A percentile compares a stretch with the other conserved stretches of the same genome.
Evolutionary conservation across 2,329 filamentous ascomycete genomes (phyloP).

Genomic region (Aspergillus pseudoterreus): DNA sequence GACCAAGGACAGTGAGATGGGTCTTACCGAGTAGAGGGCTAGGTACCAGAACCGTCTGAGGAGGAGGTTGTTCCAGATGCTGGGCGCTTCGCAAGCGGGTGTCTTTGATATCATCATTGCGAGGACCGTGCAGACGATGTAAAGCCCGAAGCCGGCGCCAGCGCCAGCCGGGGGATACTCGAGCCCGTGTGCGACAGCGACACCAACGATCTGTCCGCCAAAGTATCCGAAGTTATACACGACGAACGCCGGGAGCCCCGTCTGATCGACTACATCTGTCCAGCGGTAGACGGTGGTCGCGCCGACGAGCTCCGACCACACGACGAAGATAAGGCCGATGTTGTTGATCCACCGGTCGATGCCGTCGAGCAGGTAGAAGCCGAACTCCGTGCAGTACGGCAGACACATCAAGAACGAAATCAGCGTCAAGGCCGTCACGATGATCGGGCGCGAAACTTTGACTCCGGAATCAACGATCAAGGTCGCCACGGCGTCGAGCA

Average conservation of each 20-base stretch:
- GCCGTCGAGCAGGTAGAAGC: constrained; percentile 53
- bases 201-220: constrained; percentile 51
- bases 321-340: constrained; percentile 55
- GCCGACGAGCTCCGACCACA: constrained; percentile 53
- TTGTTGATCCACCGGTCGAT: constrained; percentile 57
- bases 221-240: constrained; percentile 55
- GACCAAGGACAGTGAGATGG: too few relatives aligned
- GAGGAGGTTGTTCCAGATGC: constrained; percentile 42
- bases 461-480: constrained; percentile 52
- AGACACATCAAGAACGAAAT: constrained; percentile 53
- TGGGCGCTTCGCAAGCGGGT: constrained; percentile 40
- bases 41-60: constrained; percentile 51
- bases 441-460: constrained; percentile 43
- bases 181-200: constrained; percentile 46
- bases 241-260: constrained; percentile 46
- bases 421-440: constrained; percentile 50
- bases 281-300: constrained; percentile 56
- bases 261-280: constrained; percentile 50
- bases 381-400: constrained; percentile 57
- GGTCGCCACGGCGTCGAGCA: constrained; percentile 56
- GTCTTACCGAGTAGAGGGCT: constrained; percentile 55
- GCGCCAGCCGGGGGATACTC: constrained; percentile 44
- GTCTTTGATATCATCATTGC: constrained; percentile 26
- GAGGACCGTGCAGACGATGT: constrained; percentile 39
- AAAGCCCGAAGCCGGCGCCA: constrained; percentile 53